Conservation (phyloP, 163 green algal species). For the Smithsoniella earleae region DNA sequence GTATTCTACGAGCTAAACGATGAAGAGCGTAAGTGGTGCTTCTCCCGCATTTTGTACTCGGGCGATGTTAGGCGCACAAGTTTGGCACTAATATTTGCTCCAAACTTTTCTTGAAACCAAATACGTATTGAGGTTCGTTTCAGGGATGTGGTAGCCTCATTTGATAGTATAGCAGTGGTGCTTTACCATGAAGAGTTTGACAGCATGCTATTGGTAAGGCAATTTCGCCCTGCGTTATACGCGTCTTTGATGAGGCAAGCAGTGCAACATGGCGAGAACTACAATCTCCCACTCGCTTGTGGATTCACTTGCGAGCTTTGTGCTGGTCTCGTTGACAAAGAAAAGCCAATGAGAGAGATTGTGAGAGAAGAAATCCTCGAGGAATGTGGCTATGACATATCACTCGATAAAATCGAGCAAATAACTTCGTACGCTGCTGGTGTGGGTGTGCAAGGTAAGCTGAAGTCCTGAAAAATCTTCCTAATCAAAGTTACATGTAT, state of each 20-base stretch:
- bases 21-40: constrained; percentile 28
- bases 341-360: constrained; percentile 50
- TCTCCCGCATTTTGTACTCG: too few relatives aligned
- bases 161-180: constrained; percentile 59
- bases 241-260: constrained; percentile 34
- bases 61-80: too few relatives aligned
- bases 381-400: constrained; percentile 52
- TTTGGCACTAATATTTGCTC: too few relatives aligned
- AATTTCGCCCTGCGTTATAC: constrained; percentile 67
- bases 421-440: constrained; percentile 43
- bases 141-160: constrained; percentile 69
- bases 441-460: neutral
- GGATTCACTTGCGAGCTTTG: constrained; percentile 88
- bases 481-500: too few relatives aligned
- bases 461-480: too few relatives aligned
- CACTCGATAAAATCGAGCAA: constrained; percentile 38
- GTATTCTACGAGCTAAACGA: constrained; percentile 57
- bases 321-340: constrained; percentile 80
- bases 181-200: constrained; percentile 57
- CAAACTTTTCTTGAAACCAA: too few relatives aligned
- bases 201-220: constrained; percentile 59
- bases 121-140: too few relatives aligned
- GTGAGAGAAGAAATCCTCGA: constrained; percentile 48
- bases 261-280: constrained; percentile 14
- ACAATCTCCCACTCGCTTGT: constrained; percentile 34